Percentiles rank a stretch among this genome's conserved stretches.
Evolutionary conservation across 2,329 filamentous ascomycete species (phyloP).

Genomic region (Alternaria consortialis): DNA sequence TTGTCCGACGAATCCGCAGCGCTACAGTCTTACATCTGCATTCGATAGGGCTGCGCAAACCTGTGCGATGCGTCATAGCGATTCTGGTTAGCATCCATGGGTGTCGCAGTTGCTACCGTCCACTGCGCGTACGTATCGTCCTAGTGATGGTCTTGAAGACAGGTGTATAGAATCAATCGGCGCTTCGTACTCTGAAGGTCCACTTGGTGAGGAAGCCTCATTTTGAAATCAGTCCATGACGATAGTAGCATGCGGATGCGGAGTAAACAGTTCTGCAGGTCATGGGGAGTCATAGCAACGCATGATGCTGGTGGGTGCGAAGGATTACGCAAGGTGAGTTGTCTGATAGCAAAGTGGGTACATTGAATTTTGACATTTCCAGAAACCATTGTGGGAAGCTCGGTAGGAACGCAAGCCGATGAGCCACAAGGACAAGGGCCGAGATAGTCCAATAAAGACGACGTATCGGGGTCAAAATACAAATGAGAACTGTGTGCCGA

Average conservation of each 20-base stretch:
- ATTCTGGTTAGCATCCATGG: conserved; percentile 12
- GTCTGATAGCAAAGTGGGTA: conserved; percentile 44
- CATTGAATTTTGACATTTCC: conserved; percentile 31
- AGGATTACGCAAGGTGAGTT: conserved; percentile 51
- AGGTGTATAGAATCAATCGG: conserved; percentile 6
- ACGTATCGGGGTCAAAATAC: conserved; percentile 39
- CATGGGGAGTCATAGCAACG: conserved; percentile 41
- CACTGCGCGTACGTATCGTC: conserved; percentile 4
- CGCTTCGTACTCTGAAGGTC: conserved; percentile 3
- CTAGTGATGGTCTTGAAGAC: conserved; percentile 13
- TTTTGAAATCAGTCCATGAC: conserved; percentile 10
- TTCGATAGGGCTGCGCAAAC: conserved; percentile 41
- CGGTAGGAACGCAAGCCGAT: conserved; percentile 36
- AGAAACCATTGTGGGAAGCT: conserved; percentile 41
- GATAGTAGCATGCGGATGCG: conserved; percentile 28
- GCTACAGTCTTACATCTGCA: conserved; percentile 30
- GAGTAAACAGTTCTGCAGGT: conserved; percentile 37
- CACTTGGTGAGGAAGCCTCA: conserved; percentile 10
- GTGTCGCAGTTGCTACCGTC: conserved; percentile 8
- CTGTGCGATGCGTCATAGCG: conserved; percentile 40
- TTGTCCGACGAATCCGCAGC: conserved; percentile 38
- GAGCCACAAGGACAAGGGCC: conserved; percentile 32
- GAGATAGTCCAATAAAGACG: conserved; percentile 40
- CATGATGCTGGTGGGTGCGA: conserved; percentile 27
- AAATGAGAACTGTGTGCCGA: conserved; percentile 48